Conservation (phyloP, 176 grass and related monocot genomes). For the Rhynchospora tenuis region DNA sequence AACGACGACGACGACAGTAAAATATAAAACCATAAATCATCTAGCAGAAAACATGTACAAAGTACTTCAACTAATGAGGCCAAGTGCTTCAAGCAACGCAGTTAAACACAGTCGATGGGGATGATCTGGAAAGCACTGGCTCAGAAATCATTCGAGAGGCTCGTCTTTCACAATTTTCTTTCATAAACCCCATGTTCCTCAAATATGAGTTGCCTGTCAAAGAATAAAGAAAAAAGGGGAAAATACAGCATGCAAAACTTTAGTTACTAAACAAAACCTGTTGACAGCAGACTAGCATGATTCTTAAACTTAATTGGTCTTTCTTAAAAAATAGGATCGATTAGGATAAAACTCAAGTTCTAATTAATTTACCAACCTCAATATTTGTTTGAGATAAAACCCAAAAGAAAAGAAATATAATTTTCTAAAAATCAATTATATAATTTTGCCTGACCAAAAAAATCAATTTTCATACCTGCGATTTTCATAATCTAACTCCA, state of each 20-base stretch:
- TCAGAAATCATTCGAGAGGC: neutral
- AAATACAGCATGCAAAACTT: neutral
- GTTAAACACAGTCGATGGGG: neutral
- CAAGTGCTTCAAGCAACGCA: neutral
- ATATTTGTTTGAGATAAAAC: too few relatives aligned
- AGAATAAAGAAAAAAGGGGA: neutral
- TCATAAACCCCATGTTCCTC: neutral
- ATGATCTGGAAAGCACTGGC: neutral
- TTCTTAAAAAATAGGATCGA: neutral
- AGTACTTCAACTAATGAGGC: neutral
- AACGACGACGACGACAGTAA: too few relatives aligned
- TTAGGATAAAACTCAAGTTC: too few relatives aligned
- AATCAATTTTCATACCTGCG: too few relatives aligned
- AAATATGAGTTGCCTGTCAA: neutral
- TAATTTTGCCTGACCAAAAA: too few relatives aligned
- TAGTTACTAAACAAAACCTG: neutral
- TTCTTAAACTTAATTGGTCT: neutral
- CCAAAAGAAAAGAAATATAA: too few relatives aligned
- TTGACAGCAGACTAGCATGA: neutral
- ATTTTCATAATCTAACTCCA: too few relatives aligned
- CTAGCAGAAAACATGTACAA: neutral
- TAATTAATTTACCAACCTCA: too few relatives aligned
- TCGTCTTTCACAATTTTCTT: neutral
- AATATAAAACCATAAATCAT: neutral
- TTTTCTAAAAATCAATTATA: too few relatives aligned